A percentile compares a stretch with the other conserved stretches of the same genome.
Evolutionary conservation across 768 basidiomycete genomes (phyloP).

Genomic region (Russula ochroleuca): DNA sequence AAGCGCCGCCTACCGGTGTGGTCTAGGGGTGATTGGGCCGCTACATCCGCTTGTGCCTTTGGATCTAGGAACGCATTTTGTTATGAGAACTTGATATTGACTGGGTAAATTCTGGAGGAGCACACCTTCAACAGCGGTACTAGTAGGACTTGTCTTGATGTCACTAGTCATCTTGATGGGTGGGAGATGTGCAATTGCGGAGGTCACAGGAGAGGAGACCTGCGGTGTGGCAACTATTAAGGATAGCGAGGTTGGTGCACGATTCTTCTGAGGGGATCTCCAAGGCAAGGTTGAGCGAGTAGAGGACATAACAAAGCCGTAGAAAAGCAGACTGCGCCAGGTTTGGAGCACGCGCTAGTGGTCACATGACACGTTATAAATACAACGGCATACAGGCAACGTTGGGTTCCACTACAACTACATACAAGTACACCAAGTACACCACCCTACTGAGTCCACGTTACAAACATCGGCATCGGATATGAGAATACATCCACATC

Average conservation of each 20-base stretch:
- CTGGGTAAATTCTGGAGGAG: not conserved
- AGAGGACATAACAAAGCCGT: slow-evolving; percentile 15
- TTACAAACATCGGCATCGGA: not conserved
- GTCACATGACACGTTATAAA: not conserved
- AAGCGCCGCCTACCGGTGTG: slow-evolving; percentile 3
- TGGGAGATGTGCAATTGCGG: slow-evolving; percentile 24
- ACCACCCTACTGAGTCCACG: not conserved
- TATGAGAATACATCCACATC: slow-evolving; percentile 12
- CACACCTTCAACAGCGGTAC: not conserved
- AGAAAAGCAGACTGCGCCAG: not conserved
- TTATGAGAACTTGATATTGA: not conserved
- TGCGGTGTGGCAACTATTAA: slow-evolving; percentile 23
- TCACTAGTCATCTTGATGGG: slow-evolving; percentile 8
- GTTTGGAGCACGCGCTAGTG: not conserved
- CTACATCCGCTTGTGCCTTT: not conserved
- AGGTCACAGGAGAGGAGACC: slow-evolving; percentile 10
- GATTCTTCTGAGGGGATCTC: slow-evolving; percentile 18
- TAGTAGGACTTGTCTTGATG: not conserved
- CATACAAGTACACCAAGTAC: not conserved
- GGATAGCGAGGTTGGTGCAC: slow-evolving; percentile 25
- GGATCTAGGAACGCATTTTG: not conserved
- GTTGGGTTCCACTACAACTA: not conserved
- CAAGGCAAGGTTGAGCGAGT: slow-evolving; percentile 16
- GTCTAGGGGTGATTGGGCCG: not conserved
- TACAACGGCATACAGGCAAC: not conserved